Evolutionary conservation across 495 filamentous ascomycete genomes (phyloP), one percentile per base, ranked within the genome.

Genomic region (Neurospora sp.): DNA sequence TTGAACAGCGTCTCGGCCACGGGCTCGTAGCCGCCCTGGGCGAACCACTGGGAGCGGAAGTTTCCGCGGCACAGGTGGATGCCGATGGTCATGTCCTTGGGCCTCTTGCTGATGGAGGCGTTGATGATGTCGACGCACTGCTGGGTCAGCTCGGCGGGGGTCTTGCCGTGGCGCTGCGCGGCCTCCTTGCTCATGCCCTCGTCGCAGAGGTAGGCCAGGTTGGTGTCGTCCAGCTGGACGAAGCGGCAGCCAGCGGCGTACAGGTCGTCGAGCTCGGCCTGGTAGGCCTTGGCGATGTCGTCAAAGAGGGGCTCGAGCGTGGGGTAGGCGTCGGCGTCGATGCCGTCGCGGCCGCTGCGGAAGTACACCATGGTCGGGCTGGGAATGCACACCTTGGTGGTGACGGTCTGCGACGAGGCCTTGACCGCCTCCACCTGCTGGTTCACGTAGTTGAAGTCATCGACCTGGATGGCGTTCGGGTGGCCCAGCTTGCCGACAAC

Each of bases 351-450:
- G 61, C 83, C 86, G 74, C 89, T 89, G 59, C 89, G 85, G 82
- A 91, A 86, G 79, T 91, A 89, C 74, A 90, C 88, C 89, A 89
- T 91, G n/a, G 87, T 87, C 16, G 89, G 89, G 46, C 85, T 87
- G 71, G 88, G 88, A 74, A 91, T 86, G 77, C 89, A 90, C 76
- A 91, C 81, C 77, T 91, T 91, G 75, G 89, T 87, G 35, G 88
- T 87, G 68, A 80, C 82, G 59, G 77, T 79, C 79, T 84, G 59
- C 12, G 31, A 35, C 18, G 35, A n/a, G 14, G 61, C 77, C 35
- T 61, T 53, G n/a, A 72, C 75, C 4, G 83, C 79, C 1, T 87
- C 84, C 61, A 85, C 79, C 27, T 85, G 79, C 9, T 77, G 77
- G 80, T 90, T 85, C 48, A 91, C 79, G 69, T 84, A 89, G 71